Percentiles rank a stretch among this genome's conserved stretches.
These are phyloP conservation scores for Penicillium corylophilum DNA, from an alignment of 2,329 filamentous ascomycete genomes.

Conservation along the genomic window DNA sequence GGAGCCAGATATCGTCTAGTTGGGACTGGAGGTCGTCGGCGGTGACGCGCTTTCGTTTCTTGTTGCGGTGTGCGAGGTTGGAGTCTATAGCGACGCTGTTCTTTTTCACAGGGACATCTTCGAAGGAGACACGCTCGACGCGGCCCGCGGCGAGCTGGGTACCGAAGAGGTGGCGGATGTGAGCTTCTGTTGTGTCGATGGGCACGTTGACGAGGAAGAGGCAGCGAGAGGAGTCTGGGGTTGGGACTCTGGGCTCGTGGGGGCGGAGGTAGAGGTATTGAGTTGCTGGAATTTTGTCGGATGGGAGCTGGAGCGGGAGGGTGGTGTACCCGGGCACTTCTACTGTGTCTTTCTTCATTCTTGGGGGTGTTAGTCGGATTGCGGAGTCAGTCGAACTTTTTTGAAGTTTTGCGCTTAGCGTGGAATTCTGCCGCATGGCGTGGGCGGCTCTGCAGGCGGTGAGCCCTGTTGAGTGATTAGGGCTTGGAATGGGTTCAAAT, in stretches of 20 bases:
- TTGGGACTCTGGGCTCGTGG: constrained; percentile 76
- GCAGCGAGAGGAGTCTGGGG: constrained; percentile 70
- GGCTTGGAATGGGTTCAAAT: not conserved
- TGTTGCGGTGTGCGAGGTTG: constrained; percentile 31
- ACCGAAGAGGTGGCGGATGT: constrained; percentile 74
- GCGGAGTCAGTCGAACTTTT: constrained; percentile 15
- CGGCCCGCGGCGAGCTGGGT: constrained; percentile 72
- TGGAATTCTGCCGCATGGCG: constrained; percentile 18
- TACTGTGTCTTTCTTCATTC: constrained; percentile 38
- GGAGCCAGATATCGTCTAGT: constrained; percentile 62
- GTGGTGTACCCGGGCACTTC: constrained; percentile 63
- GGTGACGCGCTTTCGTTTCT: constrained; percentile 57
- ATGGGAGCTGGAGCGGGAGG: constrained; percentile 66
- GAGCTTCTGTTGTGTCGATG: constrained; percentile 73
- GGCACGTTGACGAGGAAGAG: constrained; percentile 92
- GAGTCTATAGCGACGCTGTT: constrained; percentile 22
- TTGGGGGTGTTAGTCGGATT: constrained; percentile 15
- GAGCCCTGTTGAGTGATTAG: not conserved
- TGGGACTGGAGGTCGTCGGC: constrained; percentile 53
- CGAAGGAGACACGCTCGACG: constrained; percentile 76
- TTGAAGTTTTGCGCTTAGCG: constrained; percentile 21
- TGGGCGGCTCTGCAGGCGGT: constrained; percentile 19
- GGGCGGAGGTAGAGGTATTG: constrained; percentile 87
- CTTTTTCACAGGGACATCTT: constrained; percentile 49
- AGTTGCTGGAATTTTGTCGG: constrained; percentile 60